Evolutionary conservation across 495 filamentous ascomycete genomes (phyloP), one percentile per base, ranked within the genome.

Genomic region (Cetradonia linearis): DNA sequence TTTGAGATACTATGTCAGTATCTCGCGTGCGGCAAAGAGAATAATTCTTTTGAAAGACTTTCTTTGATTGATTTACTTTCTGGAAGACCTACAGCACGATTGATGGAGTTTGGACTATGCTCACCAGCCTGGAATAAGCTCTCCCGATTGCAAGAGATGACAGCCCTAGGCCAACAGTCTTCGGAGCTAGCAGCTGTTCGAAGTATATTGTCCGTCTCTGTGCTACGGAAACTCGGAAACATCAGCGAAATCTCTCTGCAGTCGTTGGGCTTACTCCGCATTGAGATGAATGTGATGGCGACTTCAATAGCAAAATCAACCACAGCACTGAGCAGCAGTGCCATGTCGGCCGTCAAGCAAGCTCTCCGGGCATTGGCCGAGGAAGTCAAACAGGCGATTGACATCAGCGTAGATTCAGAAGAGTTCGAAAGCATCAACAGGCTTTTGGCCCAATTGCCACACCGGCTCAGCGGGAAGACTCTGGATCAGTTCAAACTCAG

Each of bases 231-330:
- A 28, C 49, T 68, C 55, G 37, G 55, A 33, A 36, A 59, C 44
- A 62, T 59, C 5, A 67, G 59, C 20, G 62, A 68, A 40, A 60
- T 67, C 3, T 64, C 62, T 25, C 65, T 72, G 27, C 61, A 60
- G 33, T 66, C 66, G 37, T 59, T 70, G 40, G 62, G 59, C 9
- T 54, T 67, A 53, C 65, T 74, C 6, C 62, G 60, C 27, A 46
- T 50, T 13, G 72, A 74, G 52, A 63, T 74, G 25, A 48, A 56
- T 7, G 60, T 57, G 28, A 62, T 74, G 13, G 60, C 65, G 11
- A 68, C 69, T 25, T 66, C 68, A 10, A 59, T 72, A 4, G 63
- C 63, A 11, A 49, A 65, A 8, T 61, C 68, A 47, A 69, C 63
- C 30, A 38, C 59, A 1, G 53, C 57, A n/a, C 48, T 76, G n/a